A percentile compares a stretch with the other conserved stretches of the same genome.
Evolutionary conservation across 345 rosid species (phyloP).

Genomic region (Reutealis trisperma): DNA sequence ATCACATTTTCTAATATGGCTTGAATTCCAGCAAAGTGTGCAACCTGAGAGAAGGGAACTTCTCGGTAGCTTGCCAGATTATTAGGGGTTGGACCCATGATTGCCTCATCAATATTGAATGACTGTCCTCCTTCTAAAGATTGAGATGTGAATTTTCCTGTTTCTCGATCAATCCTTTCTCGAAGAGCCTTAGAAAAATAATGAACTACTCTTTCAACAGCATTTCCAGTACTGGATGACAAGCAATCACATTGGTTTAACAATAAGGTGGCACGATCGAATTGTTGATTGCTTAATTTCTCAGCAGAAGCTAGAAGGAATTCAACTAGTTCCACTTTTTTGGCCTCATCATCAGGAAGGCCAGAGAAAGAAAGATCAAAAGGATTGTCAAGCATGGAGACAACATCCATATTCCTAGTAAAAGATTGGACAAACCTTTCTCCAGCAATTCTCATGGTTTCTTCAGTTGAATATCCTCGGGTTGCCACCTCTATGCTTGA

Average conservation of each 20-base stretch:
- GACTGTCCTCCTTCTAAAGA: background rate
- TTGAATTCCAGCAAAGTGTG: slow-evolving; percentile 34
- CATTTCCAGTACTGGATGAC: slow-evolving; percentile 25
- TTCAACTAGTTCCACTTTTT: slow-evolving; percentile 20
- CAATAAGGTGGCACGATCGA: slow-evolving; percentile 19
- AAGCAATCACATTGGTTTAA: slow-evolving; percentile 25
- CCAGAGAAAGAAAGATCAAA: background rate
- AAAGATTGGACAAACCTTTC: slow-evolving; percentile 41
- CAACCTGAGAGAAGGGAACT: slow-evolving; percentile 33
- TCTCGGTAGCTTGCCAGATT: slow-evolving; percentile 1
- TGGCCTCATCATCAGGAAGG: background rate
- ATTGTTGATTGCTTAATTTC: slow-evolving; percentile 17
- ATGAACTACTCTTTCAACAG: slow-evolving; percentile 34
- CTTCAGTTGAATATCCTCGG: slow-evolving; percentile 36
- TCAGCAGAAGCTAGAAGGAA: slow-evolving; percentile 23
- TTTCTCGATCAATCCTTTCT: slow-evolving; percentile 33
- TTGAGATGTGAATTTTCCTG: slow-evolving; percentile 11
- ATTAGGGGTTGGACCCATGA: background rate
- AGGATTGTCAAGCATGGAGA: slow-evolving; percentile 11
- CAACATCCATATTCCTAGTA: slow-evolving; percentile 3
- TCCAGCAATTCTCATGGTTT: slow-evolving; percentile 49
- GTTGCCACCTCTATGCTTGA: background rate
- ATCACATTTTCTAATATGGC: slow-evolving; percentile 33
- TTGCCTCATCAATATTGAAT: slow-evolving; percentile 6
- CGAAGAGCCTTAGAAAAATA: slow-evolving; percentile 23